Evolutionary conservation across 1,284 basidiomycete genomes (phyloP), one percentile per base, ranked within the genome.

Genomic region (Wallemia mellicola): DNA sequence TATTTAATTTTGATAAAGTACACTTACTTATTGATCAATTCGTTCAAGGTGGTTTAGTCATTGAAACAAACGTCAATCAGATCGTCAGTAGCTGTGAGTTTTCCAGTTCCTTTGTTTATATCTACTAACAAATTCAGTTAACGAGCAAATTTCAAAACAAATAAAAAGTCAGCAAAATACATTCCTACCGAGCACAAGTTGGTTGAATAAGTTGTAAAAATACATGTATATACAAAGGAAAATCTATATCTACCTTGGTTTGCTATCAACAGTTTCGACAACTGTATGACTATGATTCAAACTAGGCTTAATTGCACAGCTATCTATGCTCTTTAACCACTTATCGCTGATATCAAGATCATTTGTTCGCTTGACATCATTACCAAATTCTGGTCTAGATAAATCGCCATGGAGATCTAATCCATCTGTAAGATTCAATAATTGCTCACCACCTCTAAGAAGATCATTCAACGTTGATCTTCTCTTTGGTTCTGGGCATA

Each of bases 1-100:
- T 98, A 61, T 98, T 98, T 70, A 88, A 96, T 71, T 98, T 95
- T 66, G 92, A 98, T 69, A 65, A 88, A 86, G 87, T 87, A 5
- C 89, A 98, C 67, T 84, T 92, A 64, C 87, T 96, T 58, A 77
- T 99, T 56, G 77, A 82, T 30, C 92, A 98, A 71, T 82, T 98
- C 58, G 86, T 99, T 27, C 91, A 96, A 72, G 94, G 91, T 27
- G 94, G 94, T 0, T 74, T 98, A 28, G 94, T 99, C 1, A 74
- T 98, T n/a, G 94, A 99, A 70, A 99, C 94, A 3, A 94, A 92
- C 68, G 83, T 94, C 59, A 83, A 85, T 63, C 86, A 91, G 69
- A 94, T 94, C 60, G 80, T 82, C 63, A 71, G 71, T 61, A 78
- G 80, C 64, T 79, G 86, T 85, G 65, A 64, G 79, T 73, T 33